Evolutionary conservation across 164 flowering plant species (phyloP).

Genomic region (Magnolia changhungtana): DNA sequence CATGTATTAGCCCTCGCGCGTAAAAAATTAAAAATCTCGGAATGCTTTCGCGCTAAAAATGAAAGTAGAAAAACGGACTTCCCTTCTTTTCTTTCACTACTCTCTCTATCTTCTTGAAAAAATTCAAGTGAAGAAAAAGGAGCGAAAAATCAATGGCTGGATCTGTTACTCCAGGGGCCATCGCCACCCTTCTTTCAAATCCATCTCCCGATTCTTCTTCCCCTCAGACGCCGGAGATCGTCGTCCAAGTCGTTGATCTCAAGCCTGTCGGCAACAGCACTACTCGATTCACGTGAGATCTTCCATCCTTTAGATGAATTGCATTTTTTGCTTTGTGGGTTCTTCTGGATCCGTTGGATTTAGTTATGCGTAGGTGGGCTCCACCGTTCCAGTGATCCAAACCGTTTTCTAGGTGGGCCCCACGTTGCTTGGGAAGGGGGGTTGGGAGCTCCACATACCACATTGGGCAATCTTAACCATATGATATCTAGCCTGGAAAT

Average conservation of each 20-base stretch:
- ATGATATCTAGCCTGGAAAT: background rate
- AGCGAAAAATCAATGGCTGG: conserved; percentile 33
- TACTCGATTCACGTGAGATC: conserved; percentile 50
- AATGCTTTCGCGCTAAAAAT: background rate
- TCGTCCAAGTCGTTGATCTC: conserved; percentile 81
- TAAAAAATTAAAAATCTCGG: background rate
- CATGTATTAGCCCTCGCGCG: background rate
- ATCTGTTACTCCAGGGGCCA: conserved; percentile 56
- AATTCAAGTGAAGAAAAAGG: no score
- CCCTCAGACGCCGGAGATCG: conserved; percentile 47
- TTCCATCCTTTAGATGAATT: background rate
- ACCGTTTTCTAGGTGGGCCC: background rate
- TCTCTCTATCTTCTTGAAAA: background rate
- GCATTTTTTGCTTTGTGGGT: background rate
- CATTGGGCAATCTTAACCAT: background rate
- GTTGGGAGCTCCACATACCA: no score
- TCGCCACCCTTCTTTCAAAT: conserved; percentile 55
- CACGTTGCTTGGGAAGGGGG: no score
- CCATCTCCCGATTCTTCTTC: conserved; percentile 72
- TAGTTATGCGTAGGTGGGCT: background rate
- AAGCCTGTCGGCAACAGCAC: conserved; percentile 55
- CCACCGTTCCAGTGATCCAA: background rate
- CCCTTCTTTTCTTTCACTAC: background rate
- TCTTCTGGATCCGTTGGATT: background rate
- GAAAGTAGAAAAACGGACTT: background rate